Evolutionary conservation across 139 green algal species (phyloP).

Genomic region (Asterochloris erici): DNA sequence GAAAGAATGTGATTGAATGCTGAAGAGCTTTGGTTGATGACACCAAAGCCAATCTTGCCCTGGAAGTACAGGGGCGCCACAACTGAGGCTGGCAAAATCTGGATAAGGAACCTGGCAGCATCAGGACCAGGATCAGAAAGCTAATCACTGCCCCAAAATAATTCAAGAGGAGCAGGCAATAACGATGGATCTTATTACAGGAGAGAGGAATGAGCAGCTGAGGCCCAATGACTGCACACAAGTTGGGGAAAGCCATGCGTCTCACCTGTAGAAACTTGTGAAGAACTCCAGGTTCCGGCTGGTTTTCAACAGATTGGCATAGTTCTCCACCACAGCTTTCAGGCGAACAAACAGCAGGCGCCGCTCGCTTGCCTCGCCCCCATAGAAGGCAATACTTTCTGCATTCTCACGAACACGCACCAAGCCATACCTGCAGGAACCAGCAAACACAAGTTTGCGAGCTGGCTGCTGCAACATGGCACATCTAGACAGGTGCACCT

Average conservation of each 20-base stretch:
- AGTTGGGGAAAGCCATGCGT: neutral
- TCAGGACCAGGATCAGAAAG: neutral
- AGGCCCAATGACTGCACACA: neutral
- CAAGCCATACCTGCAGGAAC: constrained; percentile 65
- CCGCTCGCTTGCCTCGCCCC: constrained; percentile 61
- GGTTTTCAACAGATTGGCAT: constrained; percentile 74
- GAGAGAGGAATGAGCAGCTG: too few species aligned
- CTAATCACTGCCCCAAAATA: too few species aligned
- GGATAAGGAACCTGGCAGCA: constrained; percentile 71
- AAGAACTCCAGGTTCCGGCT: constrained; percentile 96
- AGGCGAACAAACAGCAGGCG: constrained; percentile 57
- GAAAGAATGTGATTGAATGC: constrained; percentile 97
- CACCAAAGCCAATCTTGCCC: constrained; percentile 97
- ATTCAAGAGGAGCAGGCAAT: too few species aligned
- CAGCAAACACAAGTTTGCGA: neutral
- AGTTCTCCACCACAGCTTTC: constrained; percentile 74
- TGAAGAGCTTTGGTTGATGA: constrained; percentile 92
- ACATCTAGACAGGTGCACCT: neutral
- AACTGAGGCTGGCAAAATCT: constrained; percentile 94
- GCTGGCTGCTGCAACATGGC: neutral
- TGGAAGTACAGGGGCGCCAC: constrained; percentile 95
- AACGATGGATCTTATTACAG: too few species aligned
- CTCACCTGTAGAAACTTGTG: constrained; percentile 85
- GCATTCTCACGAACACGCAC: constrained; percentile 93
- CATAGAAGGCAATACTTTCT: constrained; percentile 94